Base-by-base conservation (phyloP, 257 asterid species). In the Jacaranda mimosifolia region DNA sequence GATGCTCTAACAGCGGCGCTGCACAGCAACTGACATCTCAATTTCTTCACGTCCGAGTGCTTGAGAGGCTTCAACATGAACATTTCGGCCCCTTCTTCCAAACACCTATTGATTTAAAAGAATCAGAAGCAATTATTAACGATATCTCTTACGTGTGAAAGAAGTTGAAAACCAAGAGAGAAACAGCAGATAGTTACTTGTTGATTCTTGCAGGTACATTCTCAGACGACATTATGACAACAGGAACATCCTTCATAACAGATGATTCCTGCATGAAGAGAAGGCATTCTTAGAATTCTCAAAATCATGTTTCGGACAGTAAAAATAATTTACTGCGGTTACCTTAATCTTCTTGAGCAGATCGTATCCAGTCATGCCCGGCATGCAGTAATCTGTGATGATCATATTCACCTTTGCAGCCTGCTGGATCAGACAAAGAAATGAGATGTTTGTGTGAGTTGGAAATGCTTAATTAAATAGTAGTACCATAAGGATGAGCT, bases 321-420 rank as follows among this genome's bases (percentile, higher is more conserved):
- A 26, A 26, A 26, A 26, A 26, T 2, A 26, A 26, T 26, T 26
- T 26, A 26, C 32, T 26, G 32, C 2, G 32, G 32, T 26, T 26
- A 90, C 96, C 93, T 90, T 90, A 65, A 90, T 88, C 79, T 88
- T 90, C 89, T 90, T 88, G 26, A 90, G 93, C 38, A 90, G 82
- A 62, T 90, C 96, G 45, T 86, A 90, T 53, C 96, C 96, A 4
- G 86, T 83, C 96, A 90, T 90, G 40, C 87, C 96, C 0, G 96
- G 96, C 96, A 90, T 90, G 82, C 93, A 88, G 64, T 90, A 88
- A 68, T 88, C 93, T 56, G 92, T 90, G 57, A 90, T 88, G 38
- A 90, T 88, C 89, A 90, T 74, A 72, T 81, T 90, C 70, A 90
- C 84, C 87, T 88, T 88, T 63, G 85, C 73, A 14, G 78, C 86